Evolutionary conservation across 2,329 filamentous ascomycete species (phyloP), one percentile per base, ranked within the genome.

Genomic region (Salinomyces thailandicus): DNA sequence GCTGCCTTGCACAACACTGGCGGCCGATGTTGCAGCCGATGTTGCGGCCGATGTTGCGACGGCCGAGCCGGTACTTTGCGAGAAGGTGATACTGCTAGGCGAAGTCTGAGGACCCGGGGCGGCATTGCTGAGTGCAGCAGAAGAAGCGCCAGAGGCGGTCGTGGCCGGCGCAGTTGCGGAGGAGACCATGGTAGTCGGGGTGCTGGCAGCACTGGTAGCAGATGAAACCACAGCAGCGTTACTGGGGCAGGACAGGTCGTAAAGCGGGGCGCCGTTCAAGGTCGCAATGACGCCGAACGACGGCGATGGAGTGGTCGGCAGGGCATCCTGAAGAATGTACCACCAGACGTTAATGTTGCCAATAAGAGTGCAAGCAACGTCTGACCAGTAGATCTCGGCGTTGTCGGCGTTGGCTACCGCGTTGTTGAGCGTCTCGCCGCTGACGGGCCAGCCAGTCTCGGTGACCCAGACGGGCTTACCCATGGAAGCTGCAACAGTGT

Each of bases 361-460:
- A 44, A 85, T 77, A 42, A 79, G 61, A 38, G 64, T 59, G 69
- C 85, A 93, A 35, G 77, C 82, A 35, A 89, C 81, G 31, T 80
- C 66, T 49, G 83, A 69, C 81, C 84, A 93, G 72, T 76, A 94
- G n/a, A 62, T 72, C 66, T 83, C 70, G 29, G 86, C 84, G 55
- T 89, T 87, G 36, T 70, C 64, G 19, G 64, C 44, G 22, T 68
- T 77, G 5, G 86, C 68, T 7, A 80, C 69, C 27, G 75, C 83
- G 33, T 73, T 56, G 48, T 77, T 77, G 43, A 71, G 62, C 1
- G 64, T 69, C 46, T 72, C 63, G 38, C 85, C 86, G 51, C 69
- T 76, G 36, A 86, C 76, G 33, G 86, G 85, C 76, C 83, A 91
- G 46, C 86, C 86, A 12, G 85, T 91, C 71, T 93, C 85, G 18